Percentiles rank a stretch among this genome's conserved stretches.
These are phyloP conservation scores for Turritis glabra DNA, from an alignment of 345 rosid genomes.

Conservation along the genomic window DNA sequence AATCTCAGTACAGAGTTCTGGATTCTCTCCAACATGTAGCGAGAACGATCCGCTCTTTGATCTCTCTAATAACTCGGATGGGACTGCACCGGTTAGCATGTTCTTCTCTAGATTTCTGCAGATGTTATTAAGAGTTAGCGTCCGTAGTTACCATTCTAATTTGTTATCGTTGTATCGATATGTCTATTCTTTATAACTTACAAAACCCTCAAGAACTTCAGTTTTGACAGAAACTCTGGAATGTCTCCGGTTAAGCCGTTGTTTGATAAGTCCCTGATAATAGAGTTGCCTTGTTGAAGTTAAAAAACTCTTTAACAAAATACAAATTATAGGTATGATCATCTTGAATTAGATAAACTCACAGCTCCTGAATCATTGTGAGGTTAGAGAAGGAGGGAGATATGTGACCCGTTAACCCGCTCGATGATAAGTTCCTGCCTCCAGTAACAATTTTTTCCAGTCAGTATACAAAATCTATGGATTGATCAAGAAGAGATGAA, in stretches of 20 bases:
- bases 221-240: conserved; percentile 45
- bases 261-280: conserved; percentile 59
- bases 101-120: conserved; percentile 48
- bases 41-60: conserved; percentile 26
- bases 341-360: conserved; percentile 24
- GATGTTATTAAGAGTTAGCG: not conserved
- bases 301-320: not conserved
- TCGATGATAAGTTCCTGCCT: conserved; percentile 39
- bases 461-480: not conserved
- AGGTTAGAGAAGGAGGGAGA: conserved; percentile 40
- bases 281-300: not conserved
- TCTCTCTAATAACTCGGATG: conserved; percentile 40
- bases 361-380: conserved; percentile 44
- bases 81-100: conserved; percentile 46
- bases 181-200: conserved; percentile 37
- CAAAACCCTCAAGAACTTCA: conserved; percentile 49
- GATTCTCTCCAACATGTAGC: conserved; percentile 34
- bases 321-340: not conserved
- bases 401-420: conserved; percentile 41
- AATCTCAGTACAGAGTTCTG: not conserved
- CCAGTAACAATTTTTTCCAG: not conserved
- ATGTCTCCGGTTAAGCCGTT: conserved; percentile 49
- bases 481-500: not conserved
- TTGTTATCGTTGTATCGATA: not conserved
- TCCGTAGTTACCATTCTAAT: not conserved